phyloP scores from a whole-genome alignment of 495 filamentous ascomycete species.

The Hypoxylon subgilvum region DNA sequence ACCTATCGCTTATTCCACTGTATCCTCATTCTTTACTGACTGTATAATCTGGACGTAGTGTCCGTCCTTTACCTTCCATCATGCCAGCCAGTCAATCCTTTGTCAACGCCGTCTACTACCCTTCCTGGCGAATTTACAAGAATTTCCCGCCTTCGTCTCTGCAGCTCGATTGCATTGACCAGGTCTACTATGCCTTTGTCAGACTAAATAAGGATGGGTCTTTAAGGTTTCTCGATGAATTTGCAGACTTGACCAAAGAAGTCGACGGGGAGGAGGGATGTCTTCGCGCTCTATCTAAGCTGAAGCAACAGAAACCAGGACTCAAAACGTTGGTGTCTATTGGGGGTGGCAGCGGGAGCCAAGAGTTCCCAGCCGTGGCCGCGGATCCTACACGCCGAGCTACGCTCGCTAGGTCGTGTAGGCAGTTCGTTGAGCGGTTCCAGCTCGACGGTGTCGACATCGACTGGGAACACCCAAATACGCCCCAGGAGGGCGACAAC shows the following conservation, averaged over 20 bases:
- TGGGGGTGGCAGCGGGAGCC: conserved; percentile 73
- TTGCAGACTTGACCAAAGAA: conserved; percentile 72
- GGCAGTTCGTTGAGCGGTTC: conserved; percentile 66
- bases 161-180: conserved; percentile 64
- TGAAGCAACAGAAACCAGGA: conserved; percentile 68
- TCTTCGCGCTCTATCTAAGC: conserved; percentile 66
- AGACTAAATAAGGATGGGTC: conserved; percentile 28
- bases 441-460: conserved; percentile 80
- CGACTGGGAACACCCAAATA: conserved; percentile 82
- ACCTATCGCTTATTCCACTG: too few relatives aligned
- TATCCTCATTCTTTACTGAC: background rate
- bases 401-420: conserved; percentile 66
- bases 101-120: conserved; percentile 70
- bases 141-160: conserved; percentile 73
- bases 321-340: conserved; percentile 78
- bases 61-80: background rate
- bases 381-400: conserved; percentile 56
- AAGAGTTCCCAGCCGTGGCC: conserved; percentile 72
- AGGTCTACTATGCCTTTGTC: conserved; percentile 83
- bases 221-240: conserved; percentile 67
- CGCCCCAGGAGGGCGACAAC: conserved; percentile 64
- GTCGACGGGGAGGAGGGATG: conserved; percentile 75
- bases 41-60: background rate
- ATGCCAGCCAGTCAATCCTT: conserved; percentile 14
- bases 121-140: conserved; percentile 77